Evolutionary conservation across 2,329 filamentous ascomycete species (phyloP), one percentile per base, ranked within the genome.

Genomic region (Aspergillus felis): DNA sequence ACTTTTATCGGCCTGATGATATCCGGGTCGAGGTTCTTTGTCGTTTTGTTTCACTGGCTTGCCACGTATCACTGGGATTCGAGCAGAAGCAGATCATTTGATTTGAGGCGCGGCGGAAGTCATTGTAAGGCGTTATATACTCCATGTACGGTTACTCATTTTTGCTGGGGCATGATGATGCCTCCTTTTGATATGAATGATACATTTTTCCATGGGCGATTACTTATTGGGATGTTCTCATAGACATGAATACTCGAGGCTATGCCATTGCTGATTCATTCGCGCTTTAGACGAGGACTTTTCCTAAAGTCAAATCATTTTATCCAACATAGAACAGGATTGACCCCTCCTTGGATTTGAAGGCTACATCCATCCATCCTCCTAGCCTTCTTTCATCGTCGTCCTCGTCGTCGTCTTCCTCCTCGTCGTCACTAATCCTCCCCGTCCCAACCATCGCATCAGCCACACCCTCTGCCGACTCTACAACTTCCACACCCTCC

Each of bases 321-420:
- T 12, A 46, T 4, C 42, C 42, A 46, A 46, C 42, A 46, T 46
- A 46, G 9, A 46, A 46, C 20, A 46, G 42, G 42, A 46, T 46
- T 9, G 42, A 12, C 3, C 42, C 42, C 10, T 22, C 42, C 22
- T 46, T 46, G 42, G 42, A 46, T 14, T 3, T 12, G n/a, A 46
- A 46, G 20, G 7, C 8, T 24, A 46, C 42, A 12, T 46, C 42
- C 42, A 46, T 46, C 22, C n/a, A 8, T 20, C 22, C 22, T 46
- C 2, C n/a, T 4, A 4, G 12, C 3, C 22, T 10, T 46, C 10
- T 20, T 6, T 46, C 20, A 6, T 46, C 20, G 70, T 80, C 14
- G 71, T 81, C n/a, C 72, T 74, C 4, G 62, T 66, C n/a, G 50
- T 67, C 46, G 57, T 80, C 17, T 8, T n/a, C 41, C 1, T 44